Conservation (phyloP, 257 asterid species). For the Solanum bukasovii region DNA sequence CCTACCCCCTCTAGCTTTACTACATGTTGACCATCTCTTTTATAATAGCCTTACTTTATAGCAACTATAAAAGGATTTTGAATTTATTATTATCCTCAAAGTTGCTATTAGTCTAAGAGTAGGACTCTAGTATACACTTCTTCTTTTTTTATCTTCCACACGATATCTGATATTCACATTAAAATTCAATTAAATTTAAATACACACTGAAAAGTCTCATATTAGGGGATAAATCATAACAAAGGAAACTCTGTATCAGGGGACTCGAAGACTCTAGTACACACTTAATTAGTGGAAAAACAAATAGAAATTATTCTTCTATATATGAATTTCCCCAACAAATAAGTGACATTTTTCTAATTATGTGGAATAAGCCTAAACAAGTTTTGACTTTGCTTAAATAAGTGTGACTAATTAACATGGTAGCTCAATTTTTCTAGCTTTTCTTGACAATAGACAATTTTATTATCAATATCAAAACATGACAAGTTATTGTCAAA, state of each 20-base stretch:
- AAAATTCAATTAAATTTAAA: accelerated
- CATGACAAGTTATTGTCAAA: neutral
- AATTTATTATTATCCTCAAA: neutral
- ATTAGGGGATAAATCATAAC: too few relatives aligned
- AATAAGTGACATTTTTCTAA: neutral
- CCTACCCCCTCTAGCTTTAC: neutral
- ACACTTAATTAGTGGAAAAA: neutral
- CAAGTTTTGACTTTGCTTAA: neutral
- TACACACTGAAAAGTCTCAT: accelerated
- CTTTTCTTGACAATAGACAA: neutral
- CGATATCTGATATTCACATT: accelerated
- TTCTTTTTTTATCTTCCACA: accelerated
- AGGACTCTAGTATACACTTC: neutral
- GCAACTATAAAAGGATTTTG: neutral
- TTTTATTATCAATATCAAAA: neutral
- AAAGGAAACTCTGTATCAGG: accelerated
- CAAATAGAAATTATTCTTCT: neutral
- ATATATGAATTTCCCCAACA: neutral
- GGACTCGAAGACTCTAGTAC: neutral
- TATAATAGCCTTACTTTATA: neutral
- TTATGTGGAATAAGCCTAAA: neutral
- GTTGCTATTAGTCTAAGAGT: neutral
- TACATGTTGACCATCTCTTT: neutral
- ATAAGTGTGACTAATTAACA: neutral
- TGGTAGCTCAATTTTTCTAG: neutral